Percentiles rank a stretch among this genome's conserved stretches.
Evolutionary conservation across 345 rosid species (phyloP).

Genomic region (Excoecaria agallocha): DNA sequence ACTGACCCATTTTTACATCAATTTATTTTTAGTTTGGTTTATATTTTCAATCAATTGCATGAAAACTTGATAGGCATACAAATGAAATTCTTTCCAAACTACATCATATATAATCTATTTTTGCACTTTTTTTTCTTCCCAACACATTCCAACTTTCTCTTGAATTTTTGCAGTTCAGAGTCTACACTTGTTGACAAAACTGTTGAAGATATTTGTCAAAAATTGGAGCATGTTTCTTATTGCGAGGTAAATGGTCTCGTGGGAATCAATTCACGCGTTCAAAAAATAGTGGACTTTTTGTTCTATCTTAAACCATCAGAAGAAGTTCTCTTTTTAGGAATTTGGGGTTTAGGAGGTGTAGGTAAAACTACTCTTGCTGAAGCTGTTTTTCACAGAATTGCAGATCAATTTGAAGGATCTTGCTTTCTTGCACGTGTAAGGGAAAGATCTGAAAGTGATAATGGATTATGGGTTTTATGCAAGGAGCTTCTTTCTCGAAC

Average conservation of each 20-base stretch:
- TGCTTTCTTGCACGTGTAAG: background rate
- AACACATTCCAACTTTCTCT: background rate
- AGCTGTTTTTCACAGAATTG: background rate
- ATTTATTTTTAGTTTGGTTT: too few species aligned
- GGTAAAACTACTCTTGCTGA: conserved; percentile 20
- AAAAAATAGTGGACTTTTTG: background rate
- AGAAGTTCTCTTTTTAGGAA: conserved; percentile 12
- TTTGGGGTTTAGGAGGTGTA: conserved; percentile 24
- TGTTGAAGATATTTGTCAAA: conserved; percentile 1
- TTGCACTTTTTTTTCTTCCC: too few species aligned
- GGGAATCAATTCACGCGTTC: conserved; percentile 15
- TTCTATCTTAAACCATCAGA: background rate
- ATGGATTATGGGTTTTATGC: too few species aligned
- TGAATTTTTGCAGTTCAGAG: conserved; percentile 17
- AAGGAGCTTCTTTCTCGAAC: background rate
- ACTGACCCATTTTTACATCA: too few species aligned
- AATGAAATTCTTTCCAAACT: background rate
- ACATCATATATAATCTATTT: background rate
- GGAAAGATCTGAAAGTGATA: too few species aligned
- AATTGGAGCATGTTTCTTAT: background rate
- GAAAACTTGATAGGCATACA: too few species aligned
- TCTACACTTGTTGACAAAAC: conserved; percentile 7
- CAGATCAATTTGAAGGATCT: conserved; percentile 13
- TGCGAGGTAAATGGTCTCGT: conserved; percentile 4
- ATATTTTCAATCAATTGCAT: too few species aligned